These are phyloP conservation scores for Globisporangium splendens DNA, from an alignment of 352 stramenopile species.

Conservation along the genomic window DNA sequence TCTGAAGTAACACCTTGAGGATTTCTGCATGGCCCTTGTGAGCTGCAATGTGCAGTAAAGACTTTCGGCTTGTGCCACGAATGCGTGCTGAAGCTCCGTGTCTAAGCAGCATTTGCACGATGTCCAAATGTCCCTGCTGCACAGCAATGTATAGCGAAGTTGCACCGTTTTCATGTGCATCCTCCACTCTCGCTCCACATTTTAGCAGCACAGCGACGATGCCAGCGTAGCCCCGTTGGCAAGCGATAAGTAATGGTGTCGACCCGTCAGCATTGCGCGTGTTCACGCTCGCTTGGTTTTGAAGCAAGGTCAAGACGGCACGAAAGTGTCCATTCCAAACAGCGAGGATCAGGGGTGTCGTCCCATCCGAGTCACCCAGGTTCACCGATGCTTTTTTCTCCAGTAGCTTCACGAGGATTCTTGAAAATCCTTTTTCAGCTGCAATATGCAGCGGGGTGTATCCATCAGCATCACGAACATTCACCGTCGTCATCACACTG, in stretches of 20 bases:
- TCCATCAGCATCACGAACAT: no score
- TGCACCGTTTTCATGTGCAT: background rate
- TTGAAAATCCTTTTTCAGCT: no score
- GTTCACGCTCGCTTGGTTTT: background rate
- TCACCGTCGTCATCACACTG: no score
- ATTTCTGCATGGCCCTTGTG: background rate
- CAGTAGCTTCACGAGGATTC: slow-evolving; percentile 13
- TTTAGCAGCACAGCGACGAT: background rate
- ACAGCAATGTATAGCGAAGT: background rate
- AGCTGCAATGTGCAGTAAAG: background rate
- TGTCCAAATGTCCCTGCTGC: background rate
- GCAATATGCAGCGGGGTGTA: no score
- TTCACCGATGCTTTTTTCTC: slow-evolving; percentile 30
- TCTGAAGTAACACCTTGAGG: background rate
- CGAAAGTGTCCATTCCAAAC: slow-evolving; percentile 20
- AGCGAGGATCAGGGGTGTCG: background rate
- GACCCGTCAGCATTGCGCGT: background rate
- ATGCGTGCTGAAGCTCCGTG: background rate
- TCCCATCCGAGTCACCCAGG: background rate
- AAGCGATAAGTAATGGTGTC: background rate
- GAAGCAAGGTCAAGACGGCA: background rate
- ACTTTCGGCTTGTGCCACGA: background rate
- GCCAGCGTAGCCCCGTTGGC: background rate
- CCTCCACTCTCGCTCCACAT: background rate
- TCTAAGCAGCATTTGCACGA: background rate